phyloP scores from a whole-genome alignment of 345 rosid species.

The Erysimum cheiranthoides region DNA sequence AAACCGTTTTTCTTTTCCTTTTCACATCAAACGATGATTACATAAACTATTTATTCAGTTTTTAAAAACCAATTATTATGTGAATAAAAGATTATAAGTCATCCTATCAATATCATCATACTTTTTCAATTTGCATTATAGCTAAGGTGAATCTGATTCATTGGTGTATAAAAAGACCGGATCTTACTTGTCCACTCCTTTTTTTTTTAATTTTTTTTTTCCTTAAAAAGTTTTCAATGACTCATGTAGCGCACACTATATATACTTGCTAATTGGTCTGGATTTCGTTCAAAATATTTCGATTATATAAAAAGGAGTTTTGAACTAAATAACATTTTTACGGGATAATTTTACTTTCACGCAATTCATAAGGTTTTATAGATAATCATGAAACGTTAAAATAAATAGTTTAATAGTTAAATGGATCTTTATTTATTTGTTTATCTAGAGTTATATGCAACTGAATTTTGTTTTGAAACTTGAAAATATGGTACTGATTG shows the following conservation, averaged over 20 bases:
- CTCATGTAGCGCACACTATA: background rate
- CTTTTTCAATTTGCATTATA: background rate
- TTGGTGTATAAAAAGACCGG: slow-evolving; percentile 9
- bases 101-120: background rate
- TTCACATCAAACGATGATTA: slow-evolving; percentile 2
- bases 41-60: background rate
- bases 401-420: background rate
- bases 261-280: background rate
- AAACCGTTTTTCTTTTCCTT: background rate
- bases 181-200: slow-evolving; percentile 20
- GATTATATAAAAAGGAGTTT: background rate
- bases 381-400: background rate
- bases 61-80: background rate
- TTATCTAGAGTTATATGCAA: background rate
- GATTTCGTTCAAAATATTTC: background rate
- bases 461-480: background rate
- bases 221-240: background rate
- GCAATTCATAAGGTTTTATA: background rate
- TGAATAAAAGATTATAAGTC: background rate
- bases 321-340: background rate
- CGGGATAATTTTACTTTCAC: background rate
- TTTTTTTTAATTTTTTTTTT: background rate
- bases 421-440: background rate
- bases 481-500: background rate
- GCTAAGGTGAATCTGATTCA: slow-evolving; percentile 39